phyloP scores from a whole-genome alignment of 306 rosid genomes.

The Coriaria nepalensis region DNA sequence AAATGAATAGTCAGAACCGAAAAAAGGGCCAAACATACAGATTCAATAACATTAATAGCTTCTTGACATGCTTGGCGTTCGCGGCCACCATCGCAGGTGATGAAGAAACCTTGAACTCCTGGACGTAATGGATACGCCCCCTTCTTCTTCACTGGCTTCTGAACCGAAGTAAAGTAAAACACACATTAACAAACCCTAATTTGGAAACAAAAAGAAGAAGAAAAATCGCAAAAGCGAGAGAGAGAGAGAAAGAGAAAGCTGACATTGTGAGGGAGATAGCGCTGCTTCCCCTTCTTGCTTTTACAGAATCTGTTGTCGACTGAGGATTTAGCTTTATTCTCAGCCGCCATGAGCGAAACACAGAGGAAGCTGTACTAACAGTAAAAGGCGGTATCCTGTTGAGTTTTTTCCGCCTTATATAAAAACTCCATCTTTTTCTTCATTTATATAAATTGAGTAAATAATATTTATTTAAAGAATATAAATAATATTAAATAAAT shows the following conservation, averaged over 20 bases:
- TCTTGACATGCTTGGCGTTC: constrained; percentile 84
- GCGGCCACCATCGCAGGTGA: constrained; percentile 94
- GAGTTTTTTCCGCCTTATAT: no score
- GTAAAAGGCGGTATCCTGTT: no score
- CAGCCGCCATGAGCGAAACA: constrained; percentile 34
- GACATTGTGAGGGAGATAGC: constrained; percentile 79
- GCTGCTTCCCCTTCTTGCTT: constrained; percentile 55
- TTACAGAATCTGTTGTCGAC: constrained; percentile 13
- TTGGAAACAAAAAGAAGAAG: background rate
- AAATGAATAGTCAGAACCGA: background rate
- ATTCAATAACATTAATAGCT: constrained; percentile 79
- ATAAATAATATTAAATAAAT: constrained; percentile 14
- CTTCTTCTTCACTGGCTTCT: constrained; percentile 80
- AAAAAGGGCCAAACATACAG: constrained; percentile 24
- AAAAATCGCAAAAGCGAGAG: background rate
- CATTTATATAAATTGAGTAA: no score
- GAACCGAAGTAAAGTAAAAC: constrained; percentile 9
- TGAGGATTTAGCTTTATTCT: constrained; percentile 22
- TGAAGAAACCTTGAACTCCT: constrained; percentile 82
- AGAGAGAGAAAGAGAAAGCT: constrained; percentile 2
- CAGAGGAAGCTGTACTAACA: background rate
- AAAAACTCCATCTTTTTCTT: no score
- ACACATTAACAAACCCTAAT: background rate
- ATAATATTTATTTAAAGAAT: no score
- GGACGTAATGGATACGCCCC: constrained; percentile 78